phyloP scores from a whole-genome alignment of 805 yeast species.

The Metschnikowia aberdeeniae region DNA sequence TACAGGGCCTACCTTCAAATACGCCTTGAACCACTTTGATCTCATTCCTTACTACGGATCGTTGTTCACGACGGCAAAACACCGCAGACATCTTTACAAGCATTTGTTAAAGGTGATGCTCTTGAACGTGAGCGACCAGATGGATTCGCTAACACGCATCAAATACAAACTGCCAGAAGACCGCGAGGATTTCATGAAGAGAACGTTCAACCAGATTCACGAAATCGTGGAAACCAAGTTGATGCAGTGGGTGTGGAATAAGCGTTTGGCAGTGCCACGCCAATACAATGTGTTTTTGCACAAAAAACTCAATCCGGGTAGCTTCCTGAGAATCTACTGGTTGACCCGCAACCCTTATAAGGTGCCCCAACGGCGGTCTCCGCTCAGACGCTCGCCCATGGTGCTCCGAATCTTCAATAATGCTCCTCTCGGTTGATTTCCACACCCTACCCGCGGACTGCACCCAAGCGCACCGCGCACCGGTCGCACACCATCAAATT shows the following conservation, averaged over 20 bases:
- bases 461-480: not conserved
- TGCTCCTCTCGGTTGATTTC: not conserved
- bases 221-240: constrained; percentile 26
- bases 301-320: constrained; percentile 21
- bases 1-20: constrained; percentile 21
- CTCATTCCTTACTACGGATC: constrained; percentile 33
- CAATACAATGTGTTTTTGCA: constrained; percentile 25
- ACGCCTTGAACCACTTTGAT: constrained; percentile 30
- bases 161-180: constrained; percentile 31
- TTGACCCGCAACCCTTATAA: constrained; percentile 12
- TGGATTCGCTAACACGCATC: constrained; percentile 33
- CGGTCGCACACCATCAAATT: constrained; percentile 2
- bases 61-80: constrained; percentile 21
- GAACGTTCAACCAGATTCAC: constrained; percentile 24
- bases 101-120: constrained; percentile 36
- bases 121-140: constrained; percentile 35
- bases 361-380: not conserved
- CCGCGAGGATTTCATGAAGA: constrained; percentile 26
- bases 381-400: not conserved
- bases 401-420: not conserved
- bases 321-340: constrained; percentile 35
- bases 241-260: constrained; percentile 21
- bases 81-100: constrained; percentile 22
- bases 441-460: not conserved
- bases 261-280: constrained; percentile 8